Percentiles rank a stretch among this genome's conserved stretches.
These are phyloP conservation scores for Coriolopsis trogii DNA, from an alignment of 1,284 basidiomycete species.

Conservation along the genomic window DNA sequence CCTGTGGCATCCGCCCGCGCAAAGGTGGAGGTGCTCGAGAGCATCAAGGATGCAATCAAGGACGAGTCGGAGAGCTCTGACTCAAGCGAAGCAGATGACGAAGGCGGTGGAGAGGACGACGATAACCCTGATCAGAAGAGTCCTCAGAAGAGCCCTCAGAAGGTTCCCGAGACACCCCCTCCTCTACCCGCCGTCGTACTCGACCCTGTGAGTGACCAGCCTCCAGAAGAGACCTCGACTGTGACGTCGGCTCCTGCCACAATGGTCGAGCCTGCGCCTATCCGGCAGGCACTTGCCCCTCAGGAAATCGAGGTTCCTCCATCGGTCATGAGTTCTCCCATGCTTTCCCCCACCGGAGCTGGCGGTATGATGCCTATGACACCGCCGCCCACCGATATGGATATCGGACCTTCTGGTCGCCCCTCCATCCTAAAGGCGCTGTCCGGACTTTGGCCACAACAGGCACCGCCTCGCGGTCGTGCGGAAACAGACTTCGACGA, in stretches of 20 bases:
- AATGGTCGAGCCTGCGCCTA: background rate
- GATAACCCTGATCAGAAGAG: slow-evolving; percentile 35
- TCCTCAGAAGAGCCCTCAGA: slow-evolving; percentile 8
- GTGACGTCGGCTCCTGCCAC: too few species aligned
- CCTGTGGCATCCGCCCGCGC: slow-evolving; percentile 91
- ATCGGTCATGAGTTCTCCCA: slow-evolving; percentile 54
- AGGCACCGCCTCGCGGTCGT: slow-evolving; percentile 44
- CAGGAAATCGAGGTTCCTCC: slow-evolving; percentile 39
- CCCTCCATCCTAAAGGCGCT: slow-evolving; percentile 86
- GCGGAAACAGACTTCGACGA: slow-evolving; percentile 62
- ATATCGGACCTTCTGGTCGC: slow-evolving; percentile 53
- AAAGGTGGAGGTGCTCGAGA: slow-evolving; percentile 89
- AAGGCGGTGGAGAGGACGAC: slow-evolving; percentile 72
- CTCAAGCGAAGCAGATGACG: slow-evolving; percentile 89
- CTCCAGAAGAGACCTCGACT: too few species aligned
- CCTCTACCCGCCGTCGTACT: slow-evolving; percentile 28
- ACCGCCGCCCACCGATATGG: slow-evolving; percentile 59
- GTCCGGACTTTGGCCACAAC: slow-evolving; percentile 82
- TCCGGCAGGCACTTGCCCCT: background rate
- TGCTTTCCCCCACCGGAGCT: slow-evolving; percentile 33
- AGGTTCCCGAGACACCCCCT: slow-evolving; percentile 6
- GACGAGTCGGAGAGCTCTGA: slow-evolving; percentile 84
- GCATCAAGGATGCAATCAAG: slow-evolving; percentile 89
- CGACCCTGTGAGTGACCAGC: slow-evolving; percentile 19
- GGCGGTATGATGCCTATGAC: slow-evolving; percentile 46